phyloP scores from a whole-genome alignment of 148 eudicot genomes.

The Chenopodium album region DNA sequence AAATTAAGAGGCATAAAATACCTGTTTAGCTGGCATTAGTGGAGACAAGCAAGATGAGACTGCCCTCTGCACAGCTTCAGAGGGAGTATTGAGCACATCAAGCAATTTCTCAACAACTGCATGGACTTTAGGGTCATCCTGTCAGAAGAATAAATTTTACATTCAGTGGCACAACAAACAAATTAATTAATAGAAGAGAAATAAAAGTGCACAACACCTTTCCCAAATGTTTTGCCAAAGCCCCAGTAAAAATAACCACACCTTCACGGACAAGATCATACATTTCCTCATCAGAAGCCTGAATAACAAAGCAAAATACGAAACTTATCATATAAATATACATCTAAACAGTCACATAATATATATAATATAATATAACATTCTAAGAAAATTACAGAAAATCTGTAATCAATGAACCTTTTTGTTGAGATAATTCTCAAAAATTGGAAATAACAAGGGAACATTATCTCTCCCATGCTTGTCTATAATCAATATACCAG shows the following conservation, averaged over 20 bases:
- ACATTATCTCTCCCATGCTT: constrained; percentile 92
- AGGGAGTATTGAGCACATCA: constrained; percentile 94
- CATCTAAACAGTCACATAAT: neutral
- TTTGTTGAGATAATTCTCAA: constrained; percentile 94
- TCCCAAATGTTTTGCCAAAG: constrained; percentile 85
- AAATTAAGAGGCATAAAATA: constrained; percentile 19
- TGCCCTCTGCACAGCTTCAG: constrained; percentile 98
- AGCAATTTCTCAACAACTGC: constrained; percentile 86
- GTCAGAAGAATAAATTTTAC: constrained; percentile 27
- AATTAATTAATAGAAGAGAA: neutral
- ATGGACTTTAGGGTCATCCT: constrained; percentile 97
- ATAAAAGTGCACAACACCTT: constrained; percentile 48
- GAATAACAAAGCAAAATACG: constrained; percentile 16
- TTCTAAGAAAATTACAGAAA: neutral
- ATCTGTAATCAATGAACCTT: constrained; percentile 50
- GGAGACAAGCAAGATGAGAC: constrained; percentile 93
- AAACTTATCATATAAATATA: constrained; percentile 5
- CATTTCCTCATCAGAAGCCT: constrained; percentile 90
- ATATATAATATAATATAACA: neutral
- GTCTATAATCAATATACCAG: constrained; percentile 90
- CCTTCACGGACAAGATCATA: constrained; percentile 99
- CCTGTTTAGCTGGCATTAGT: constrained; percentile 87
- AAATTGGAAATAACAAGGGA: constrained; percentile 86
- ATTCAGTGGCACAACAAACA: neutral
- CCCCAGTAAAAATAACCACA: constrained; percentile 95